phyloP scores from a whole-genome alignment of 768 basidiomycete species.

The Lentinula edodes region DNA sequence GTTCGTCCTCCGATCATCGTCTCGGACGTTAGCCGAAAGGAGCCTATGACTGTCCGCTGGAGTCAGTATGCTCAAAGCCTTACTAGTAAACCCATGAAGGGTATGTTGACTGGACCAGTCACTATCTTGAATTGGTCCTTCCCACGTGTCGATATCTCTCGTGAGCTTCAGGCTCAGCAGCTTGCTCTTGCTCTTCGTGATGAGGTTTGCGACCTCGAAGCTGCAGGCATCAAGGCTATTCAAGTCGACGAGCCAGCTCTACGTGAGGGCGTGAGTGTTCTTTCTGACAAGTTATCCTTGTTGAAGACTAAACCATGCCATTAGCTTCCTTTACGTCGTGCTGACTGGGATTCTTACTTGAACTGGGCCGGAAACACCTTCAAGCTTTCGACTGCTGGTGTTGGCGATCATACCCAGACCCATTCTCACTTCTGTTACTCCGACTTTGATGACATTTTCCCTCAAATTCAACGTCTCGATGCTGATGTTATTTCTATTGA shows the following conservation, averaged over 20 bases:
- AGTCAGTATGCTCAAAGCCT: constrained; percentile 94
- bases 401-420: constrained; percentile 88
- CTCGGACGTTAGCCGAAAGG: constrained; percentile 91
- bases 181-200: constrained; percentile 97
- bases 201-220: constrained; percentile 95
- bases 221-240: constrained; percentile 94
- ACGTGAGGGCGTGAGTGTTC: constrained; percentile 82
- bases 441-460: constrained; percentile 98
- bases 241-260: constrained; percentile 99
- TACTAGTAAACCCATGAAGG: constrained; percentile 95
- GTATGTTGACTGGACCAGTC: constrained; percentile 97
- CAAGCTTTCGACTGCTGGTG: constrained; percentile 95
- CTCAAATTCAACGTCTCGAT: constrained; percentile 92
- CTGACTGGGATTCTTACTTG: constrained; percentile 96
- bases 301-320: constrained; percentile 10
- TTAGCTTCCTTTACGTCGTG: constrained; percentile 90
- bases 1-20: constrained; percentile 98
- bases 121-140: constrained; percentile 99
- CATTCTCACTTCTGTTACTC: constrained; percentile 99
- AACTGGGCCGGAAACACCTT: constrained; percentile 99
- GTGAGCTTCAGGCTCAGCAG: constrained; percentile 97
- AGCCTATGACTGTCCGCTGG: constrained; percentile 96
- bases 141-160: constrained; percentile 96
- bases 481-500: constrained; percentile 99
- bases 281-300: background rate